A percentile compares a stretch with the other conserved stretches of the same genome.
These are phyloP conservation scores for Xylaria grammica DNA, from an alignment of 495 filamentous ascomycete genomes.

Conservation along the genomic window DNA sequence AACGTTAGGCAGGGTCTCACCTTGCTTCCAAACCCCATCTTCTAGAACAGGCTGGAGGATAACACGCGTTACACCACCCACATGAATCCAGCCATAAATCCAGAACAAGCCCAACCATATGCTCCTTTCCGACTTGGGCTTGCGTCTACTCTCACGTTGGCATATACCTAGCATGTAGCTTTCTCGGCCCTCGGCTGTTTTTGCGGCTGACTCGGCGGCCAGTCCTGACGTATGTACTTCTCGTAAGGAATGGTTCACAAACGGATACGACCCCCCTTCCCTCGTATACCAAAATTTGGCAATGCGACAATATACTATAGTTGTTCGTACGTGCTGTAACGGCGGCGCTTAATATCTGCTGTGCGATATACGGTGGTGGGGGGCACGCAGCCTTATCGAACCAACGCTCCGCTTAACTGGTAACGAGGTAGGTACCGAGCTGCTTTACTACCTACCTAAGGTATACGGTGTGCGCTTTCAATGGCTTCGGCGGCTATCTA, in stretches of 20 bases:
- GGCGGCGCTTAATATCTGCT: slow-evolving; percentile 3
- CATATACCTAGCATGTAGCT: neutral
- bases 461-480: neutral
- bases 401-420: neutral
- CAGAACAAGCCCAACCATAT: slow-evolving; percentile 3
- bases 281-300: neutral
- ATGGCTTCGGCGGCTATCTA: slow-evolving; percentile 1
- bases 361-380: neutral
- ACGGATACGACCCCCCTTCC: neutral
- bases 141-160: neutral
- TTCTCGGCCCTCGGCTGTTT: slow-evolving; percentile 5
- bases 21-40: slow-evolving; percentile 4
- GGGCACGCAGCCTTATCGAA: neutral
- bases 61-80: neutral
- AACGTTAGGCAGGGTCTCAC: slow-evolving; percentile 11
- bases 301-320: slow-evolving; percentile 3
- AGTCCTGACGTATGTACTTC: neutral
- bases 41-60: neutral
- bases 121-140: slow-evolving; percentile 14
- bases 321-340: slow-evolving; percentile 13
- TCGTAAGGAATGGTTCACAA: slow-evolving; percentile 4
- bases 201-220: slow-evolving; percentile 15
- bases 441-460: neutral
- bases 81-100: neutral
- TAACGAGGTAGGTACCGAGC: neutral